Evolutionary conservation across 345 rosid genomes (phyloP), one percentile per base, ranked within the genome.

Genomic region (Nasturtium officinale): DNA sequence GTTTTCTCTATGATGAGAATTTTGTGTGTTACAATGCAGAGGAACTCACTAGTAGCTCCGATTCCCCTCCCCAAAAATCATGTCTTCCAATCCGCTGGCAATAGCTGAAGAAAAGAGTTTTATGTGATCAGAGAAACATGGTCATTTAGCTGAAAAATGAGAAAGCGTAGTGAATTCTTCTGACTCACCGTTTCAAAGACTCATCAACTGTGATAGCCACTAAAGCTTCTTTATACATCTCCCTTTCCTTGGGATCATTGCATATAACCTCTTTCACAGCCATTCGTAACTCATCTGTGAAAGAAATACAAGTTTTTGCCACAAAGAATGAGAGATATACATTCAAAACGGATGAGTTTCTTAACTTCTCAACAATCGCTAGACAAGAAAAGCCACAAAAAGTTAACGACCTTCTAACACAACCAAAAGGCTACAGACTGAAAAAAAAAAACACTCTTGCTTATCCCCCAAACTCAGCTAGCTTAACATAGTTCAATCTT

Each of bases 31-130:
- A 35, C 5, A 71, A 57, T 37, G 67, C 13, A 51, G 9, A 7
- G 25, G 29, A 48, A 83, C 90, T 77, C 67, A 94, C 97, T 86
- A 94, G 84, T 32, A 90, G 80, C 83, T 94, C 98, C 3, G 98
- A 88, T 72, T 93, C 96, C 38, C 98, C 98, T 58, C 98, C 98
- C 97, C 96, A 94, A 67, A 90, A 90, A 77, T 89, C 96, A 35
- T 87, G 77, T 48, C 82, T 85, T 57, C 59, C 81, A 74, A 94
- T 87, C 61, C 92, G 82, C 58, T 89, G 87, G 61, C 97, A 91
- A 77, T 91, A 94, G 72, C 96, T 93, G 63, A 47, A 65, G 72
- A 15, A 52, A 66, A 60, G 46, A 20, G 53, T 58, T 28, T 45
- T 2, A 11, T 35, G 23, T 66, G 54, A 9, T 40, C 55, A 42